Base-by-base conservation (phyloP, 768 basidiomycete species). In the Serendipita sp. region DNA sequence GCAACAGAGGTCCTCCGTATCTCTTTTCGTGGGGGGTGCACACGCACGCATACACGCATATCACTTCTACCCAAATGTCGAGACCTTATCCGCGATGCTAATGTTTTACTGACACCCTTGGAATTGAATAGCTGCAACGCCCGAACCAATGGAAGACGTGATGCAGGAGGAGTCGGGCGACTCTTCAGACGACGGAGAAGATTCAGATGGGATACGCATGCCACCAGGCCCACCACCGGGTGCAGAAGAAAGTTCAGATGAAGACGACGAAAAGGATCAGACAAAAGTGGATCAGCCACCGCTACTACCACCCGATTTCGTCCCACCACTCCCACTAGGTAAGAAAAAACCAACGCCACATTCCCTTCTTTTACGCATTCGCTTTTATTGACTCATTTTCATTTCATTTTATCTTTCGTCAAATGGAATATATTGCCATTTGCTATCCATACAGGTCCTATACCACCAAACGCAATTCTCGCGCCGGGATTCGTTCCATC, bases 201-300 rank as follows among this genome's bases (percentile, higher is more conserved):
- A 38, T n/a, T n/a, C n/a, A 13, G 90, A 92, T 66, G 91, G 91
- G 64, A 93, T 95, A 43, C 82, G 81, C 13, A 87, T 95, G 85
- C 93, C 93, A 13, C 86, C 85, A 61, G 91, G 85, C 1, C 88
- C 85, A 42, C 87, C 87, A 3, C 78, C 79, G 3, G 65, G 65
- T 11, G 51, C 58, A 3, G 65, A 53, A 17, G 45, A 11, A 17
- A 63, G 64, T 1, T 60, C 65, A 3, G 71, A 69, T 31, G 68
- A 65, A 13, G 69, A 69, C 13, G 48, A 62, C 13, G 65, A n/a
- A n/a, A n/a, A n/a, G n/a, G n/a, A n/a, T n/a, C n/a, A n/a, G n/a
- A n/a, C n/a, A n/a, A n/a, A 64, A 2, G 66, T 65, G 4, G 28
- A 62, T 33, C 44, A 44, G 41, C 56, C 66, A 26, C 20, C 42